Base-by-base conservation (phyloP, 768 basidiomycete species). In the Calocera viscosa region DNA sequence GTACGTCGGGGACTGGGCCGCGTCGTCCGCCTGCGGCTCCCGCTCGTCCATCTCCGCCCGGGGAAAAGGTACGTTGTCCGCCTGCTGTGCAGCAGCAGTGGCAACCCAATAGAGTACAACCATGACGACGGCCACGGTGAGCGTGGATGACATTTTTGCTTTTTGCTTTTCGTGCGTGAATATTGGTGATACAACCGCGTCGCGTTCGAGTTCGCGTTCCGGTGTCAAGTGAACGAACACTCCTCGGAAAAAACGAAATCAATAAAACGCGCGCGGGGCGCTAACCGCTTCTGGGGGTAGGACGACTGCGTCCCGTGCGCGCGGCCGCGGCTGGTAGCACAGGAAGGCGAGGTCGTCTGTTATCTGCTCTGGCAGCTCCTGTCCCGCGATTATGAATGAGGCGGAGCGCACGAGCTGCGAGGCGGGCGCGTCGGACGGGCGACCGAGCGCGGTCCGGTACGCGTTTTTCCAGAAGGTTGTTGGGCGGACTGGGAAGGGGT, bases 381-480 rank as follows among this genome's bases (percentile, higher is more conserved):
- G 84, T 10, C 53, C 53, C 14, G 53, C 53, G 2, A 32, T 26
- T 11, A 60, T 82, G 72, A 88, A 90, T 1, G 88, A 89, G 2
- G 88, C 85, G 3, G 88, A 84, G 41, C 90, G 87, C 60, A 90
- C 81, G 68, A 89, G 83, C 73, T 88, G 84, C 0, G 83, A 83
- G 0, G 88, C 82, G 0, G 89, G 89, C 7, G 89, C 87, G 73
- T 88, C 90, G 0, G 83, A 85, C 5, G 87, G 82, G 2, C 79
- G 82, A 49, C 86, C 81, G 0, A 90, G 87, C 17, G 88, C 89
- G 26, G 87, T 88, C 14, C 85, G 83, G 33, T 77, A 81, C 1
- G 86, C 88, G 69, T 84, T 85, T 35, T 87, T 81, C 89, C 89
- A 91, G 74, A 91, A 90, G 0, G 89, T 87, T 8, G 84, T 88